These are phyloP conservation scores for Colletotrichum godetiae DNA, from an alignment of 2,329 filamentous ascomycete genomes.

Conservation along the genomic window DNA sequence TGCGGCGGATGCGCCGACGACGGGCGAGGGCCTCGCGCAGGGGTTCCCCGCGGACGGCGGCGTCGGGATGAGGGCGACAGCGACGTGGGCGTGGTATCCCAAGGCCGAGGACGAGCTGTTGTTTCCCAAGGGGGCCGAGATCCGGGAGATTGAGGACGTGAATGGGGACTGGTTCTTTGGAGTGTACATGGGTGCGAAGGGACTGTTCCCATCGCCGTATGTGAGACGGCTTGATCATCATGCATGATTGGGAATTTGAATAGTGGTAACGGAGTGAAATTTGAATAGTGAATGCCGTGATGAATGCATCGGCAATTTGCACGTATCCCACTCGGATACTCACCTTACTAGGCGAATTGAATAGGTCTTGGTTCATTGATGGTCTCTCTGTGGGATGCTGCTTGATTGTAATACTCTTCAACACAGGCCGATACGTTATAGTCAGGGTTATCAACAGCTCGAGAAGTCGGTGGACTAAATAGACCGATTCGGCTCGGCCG, in stretches of 20 bases:
- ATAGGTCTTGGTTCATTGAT: not conserved
- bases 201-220: constrained; percentile 85
- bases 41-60: constrained; percentile 82
- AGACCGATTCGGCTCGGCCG: not conserved
- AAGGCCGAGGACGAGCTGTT: constrained; percentile 77
- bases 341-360: not conserved
- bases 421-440: too few relatives aligned
- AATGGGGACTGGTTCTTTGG: constrained; percentile 94
- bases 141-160: constrained; percentile 85
- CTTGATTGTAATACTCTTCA: not conserved
- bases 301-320: constrained; percentile 7
- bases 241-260: not conserved
- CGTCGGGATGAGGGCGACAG: constrained; percentile 70
- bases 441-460: not conserved
- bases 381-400: not conserved
- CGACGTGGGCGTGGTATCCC: constrained; percentile 84
- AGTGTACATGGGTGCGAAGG: constrained; percentile 82
- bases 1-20: constrained; percentile 54
- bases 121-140: constrained; percentile 86
- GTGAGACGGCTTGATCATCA: constrained; percentile 61
- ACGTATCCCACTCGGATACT: not conserved
- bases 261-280: not conserved
- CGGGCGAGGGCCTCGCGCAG: constrained; percentile 42
- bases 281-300: not conserved
- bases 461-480: not conserved